Evolutionary conservation across 495 filamentous ascomycete genomes (phyloP), one percentile per base, ranked within the genome.

Genomic region (Cercophora scortea): DNA sequence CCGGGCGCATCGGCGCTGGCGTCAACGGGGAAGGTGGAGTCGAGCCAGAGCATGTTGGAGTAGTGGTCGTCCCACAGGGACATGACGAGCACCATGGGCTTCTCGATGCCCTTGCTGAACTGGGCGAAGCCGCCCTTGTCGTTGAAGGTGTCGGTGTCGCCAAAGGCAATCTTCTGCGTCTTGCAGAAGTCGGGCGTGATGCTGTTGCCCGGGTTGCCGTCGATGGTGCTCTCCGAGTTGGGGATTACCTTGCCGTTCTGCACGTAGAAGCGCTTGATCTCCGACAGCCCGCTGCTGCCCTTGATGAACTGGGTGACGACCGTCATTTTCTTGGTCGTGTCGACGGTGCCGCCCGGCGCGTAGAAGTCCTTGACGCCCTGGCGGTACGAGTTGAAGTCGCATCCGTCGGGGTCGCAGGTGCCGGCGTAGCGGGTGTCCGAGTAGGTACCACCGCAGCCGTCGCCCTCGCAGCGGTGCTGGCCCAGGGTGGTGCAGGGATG

Each of bases 41-140:
- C 87, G 56, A 92, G 80, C 87, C 87, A 90, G 51, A 84, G 75
- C 87, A 90, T 90, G 70, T 87, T 78, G 68, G 79, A 71, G 59
- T 75, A 69, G 71, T 89, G 79, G 66, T 89, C 86, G 60, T 87
- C 84, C 86, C 86, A 88, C 60, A 89, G 64, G 55, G 77, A 81
- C 78, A 89, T 76, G 59, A 85, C 84, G 17, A 89, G 75, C 36
- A 86, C 86, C 82, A 88, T 83, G 46, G 78, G 80, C 12, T 69
- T 44, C 5, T 59, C 64, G 16, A 86, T 54, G 15, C 70, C 80
- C n/a, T 69, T 57, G 49, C 79, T 72, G 71, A 88, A 80, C 42
- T 66, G 61, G 13, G 59, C 52, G 51, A 84, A 66, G 35, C 84
- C 86, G 45, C 85, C 85, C 53, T 79, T 74, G 47, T 72, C 54